Conservation (phyloP, 495 filamentous ascomycete species). For the Penicillium manginii region DNA sequence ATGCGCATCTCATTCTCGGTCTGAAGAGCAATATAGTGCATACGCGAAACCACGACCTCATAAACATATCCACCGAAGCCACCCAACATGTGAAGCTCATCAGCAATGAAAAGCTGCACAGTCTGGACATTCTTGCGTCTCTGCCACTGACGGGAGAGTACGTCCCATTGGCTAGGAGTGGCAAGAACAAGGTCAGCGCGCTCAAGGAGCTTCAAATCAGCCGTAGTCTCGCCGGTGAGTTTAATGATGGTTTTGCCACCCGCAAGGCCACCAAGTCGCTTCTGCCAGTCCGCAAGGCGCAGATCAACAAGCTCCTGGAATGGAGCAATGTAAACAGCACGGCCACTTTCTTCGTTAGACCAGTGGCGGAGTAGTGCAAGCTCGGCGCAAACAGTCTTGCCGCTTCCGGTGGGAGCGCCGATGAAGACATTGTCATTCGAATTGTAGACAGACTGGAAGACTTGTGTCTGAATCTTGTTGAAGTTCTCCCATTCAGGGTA, state of each 20-base stretch:
- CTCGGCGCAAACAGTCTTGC: conserved; percentile 96
- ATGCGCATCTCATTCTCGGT: conserved; percentile 84
- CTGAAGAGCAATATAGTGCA: conserved; percentile 94
- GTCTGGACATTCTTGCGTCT: conserved; percentile 91
- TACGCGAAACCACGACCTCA: conserved; percentile 93
- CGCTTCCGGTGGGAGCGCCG: conserved; percentile 86
- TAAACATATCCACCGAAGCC: conserved; percentile 89
- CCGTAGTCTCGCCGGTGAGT: conserved; percentile 89
- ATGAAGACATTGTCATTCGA: conserved; percentile 93
- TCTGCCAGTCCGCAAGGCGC: conserved; percentile 79
- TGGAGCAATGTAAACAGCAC: conserved; percentile 92
- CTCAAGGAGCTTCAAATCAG: conserved; percentile 88
- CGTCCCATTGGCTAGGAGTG: conserved; percentile 93
- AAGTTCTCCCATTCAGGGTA: conserved; percentile 88
- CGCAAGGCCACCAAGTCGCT: conserved; percentile 68
- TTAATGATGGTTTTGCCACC: conserved; percentile 94
- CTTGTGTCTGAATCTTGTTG: conserved; percentile 97
- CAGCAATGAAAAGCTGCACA: conserved; percentile 90
- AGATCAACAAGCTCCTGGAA: conserved; percentile 93
- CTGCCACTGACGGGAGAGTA: conserved; percentile 94
- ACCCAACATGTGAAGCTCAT: conserved; percentile 96
- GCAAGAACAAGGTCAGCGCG: conserved; percentile 89
- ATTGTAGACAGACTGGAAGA: conserved; percentile 88
- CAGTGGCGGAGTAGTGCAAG: conserved; percentile 90
- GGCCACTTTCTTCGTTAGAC: conserved; percentile 67